These are phyloP conservation scores for Ramaria rubella DNA, from an alignment of 768 basidiomycete species.

Conservation along the genomic window DNA sequence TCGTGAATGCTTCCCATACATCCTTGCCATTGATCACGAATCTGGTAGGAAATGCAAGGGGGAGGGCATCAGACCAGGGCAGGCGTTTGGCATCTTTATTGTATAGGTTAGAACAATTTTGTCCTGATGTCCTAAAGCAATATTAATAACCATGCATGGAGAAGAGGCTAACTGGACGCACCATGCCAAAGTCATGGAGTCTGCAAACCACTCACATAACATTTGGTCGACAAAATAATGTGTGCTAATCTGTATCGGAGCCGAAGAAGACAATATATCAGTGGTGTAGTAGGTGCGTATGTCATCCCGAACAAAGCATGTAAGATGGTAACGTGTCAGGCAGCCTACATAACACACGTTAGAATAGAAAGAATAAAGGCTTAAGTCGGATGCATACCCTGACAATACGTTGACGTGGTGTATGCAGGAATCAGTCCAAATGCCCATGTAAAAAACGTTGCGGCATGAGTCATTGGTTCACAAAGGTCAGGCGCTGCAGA, in stretches of 20 bases:
- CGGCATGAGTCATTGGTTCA: conserved; percentile 9
- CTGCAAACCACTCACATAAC: neutral
- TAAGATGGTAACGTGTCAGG: neutral
- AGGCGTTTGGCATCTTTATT: conserved; percentile 15
- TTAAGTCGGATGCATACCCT: conserved; percentile 16
- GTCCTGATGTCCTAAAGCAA: conserved; percentile 21
- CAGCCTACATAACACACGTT: neutral
- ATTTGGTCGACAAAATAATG: neutral
- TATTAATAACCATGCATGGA: neutral
- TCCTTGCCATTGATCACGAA: conserved; percentile 16
- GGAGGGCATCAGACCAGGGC: neutral
- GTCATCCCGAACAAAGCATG: neutral
- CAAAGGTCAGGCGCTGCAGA: conserved; percentile 2
- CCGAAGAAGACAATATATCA: neutral
- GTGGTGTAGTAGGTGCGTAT: neutral
- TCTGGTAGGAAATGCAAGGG: conserved; percentile 3
- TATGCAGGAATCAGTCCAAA: conserved; percentile 22
- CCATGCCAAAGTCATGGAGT: neutral
- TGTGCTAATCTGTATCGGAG: neutral
- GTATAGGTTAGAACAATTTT: conserved; percentile 27
- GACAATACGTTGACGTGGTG: conserved; percentile 22
- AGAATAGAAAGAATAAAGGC: neutral
- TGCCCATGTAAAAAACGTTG: conserved; percentile 20
- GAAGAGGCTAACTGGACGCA: neutral
- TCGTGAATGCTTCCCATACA: conserved; percentile 24